Base-by-base conservation (phyloP, 164 flowering plant species). In the Aristolochia contorta region DNA sequence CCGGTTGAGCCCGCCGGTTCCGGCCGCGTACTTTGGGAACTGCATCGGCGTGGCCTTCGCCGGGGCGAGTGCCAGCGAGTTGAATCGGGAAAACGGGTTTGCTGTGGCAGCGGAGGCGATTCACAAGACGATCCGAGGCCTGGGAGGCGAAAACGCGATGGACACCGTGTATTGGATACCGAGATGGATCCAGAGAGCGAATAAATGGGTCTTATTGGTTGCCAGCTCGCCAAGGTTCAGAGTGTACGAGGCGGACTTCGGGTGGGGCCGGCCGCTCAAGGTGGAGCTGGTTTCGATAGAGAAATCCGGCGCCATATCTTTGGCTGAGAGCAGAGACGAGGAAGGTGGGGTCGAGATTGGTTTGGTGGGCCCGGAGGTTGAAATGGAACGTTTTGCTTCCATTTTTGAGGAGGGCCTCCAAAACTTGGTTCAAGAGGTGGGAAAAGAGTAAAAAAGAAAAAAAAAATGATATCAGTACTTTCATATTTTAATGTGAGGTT, bases 11-110 rank as follows among this genome's bases (percentile, higher is more conserved):
- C 67, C 61, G 13, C 74, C 73, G 2, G 10, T 80, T 0, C 83
- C 89, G 0, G 45, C 21, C 1, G 48, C 69, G 0, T 86, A 81
- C 46, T 77, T 84, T 20, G 89, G 86, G 0, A 84, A 84, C 54
- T 84, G 84, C 60, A 1, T 82, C 0, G 66, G 57, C 0, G 12
- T 14, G 43, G 12, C 67, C 16, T 23, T 61, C 7, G 66, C 66
- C 0, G 1, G 51, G 4, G 51, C 46, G 2, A 50, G 33, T 37
- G 71, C 41, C 41, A 16, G 46, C 1, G 70, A 69, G 3, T 16
- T 82, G 0, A 16, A 15, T 6, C 72, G 72, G 15, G 63, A 74
- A 15, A 62, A 75, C 27, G 82, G 84, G 13, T 22, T 80, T 3
- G 16, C 60, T 0, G 18, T 21, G 0, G 85, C 77, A 0, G 75